These are phyloP conservation scores for Aspergillus alliaceus DNA, from an alignment of 2,329 filamentous ascomycete species.

Conservation along the genomic window DNA sequence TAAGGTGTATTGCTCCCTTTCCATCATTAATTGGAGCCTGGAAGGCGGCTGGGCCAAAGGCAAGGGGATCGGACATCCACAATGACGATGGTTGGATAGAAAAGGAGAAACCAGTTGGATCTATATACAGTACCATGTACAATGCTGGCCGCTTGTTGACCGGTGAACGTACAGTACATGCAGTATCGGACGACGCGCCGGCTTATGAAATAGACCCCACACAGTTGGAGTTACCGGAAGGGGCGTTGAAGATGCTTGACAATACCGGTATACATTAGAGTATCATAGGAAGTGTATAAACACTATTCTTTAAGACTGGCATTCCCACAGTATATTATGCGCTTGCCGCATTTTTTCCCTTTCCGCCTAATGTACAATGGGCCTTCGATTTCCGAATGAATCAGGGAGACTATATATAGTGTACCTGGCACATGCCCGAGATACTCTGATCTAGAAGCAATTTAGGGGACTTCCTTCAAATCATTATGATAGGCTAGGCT, in stretches of 20 bases:
- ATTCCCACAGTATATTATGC: neutral
- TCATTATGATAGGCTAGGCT: no score
- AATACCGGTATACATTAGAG: neutral
- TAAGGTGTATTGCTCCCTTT: slow-evolving; percentile 20
- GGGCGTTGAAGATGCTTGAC: neutral
- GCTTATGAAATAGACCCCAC: neutral
- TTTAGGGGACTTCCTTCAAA: no score
- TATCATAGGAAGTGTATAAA: neutral
- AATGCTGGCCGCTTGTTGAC: slow-evolving; percentile 17
- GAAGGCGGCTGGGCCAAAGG: slow-evolving; percentile 6
- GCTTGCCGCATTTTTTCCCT: neutral
- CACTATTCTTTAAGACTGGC: neutral
- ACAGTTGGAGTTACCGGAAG: neutral
- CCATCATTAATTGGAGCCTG: slow-evolving; percentile 18
- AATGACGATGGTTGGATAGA: slow-evolving; percentile 3
- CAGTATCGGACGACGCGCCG: slow-evolving; percentile 20
- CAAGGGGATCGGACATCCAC: slow-evolving; percentile 20
- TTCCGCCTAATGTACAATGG: no score
- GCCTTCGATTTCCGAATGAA: no score
- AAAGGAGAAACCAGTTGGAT: slow-evolving; percentile 7
- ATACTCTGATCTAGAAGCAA: no score
- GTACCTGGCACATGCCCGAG: no score
- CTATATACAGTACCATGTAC: slow-evolving; percentile 22
- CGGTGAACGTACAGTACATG: slow-evolving; percentile 12
- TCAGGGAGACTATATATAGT: no score